Base-by-base conservation (phyloP, 768 basidiomycete species). In the Leccinum truebloodii region DNA sequence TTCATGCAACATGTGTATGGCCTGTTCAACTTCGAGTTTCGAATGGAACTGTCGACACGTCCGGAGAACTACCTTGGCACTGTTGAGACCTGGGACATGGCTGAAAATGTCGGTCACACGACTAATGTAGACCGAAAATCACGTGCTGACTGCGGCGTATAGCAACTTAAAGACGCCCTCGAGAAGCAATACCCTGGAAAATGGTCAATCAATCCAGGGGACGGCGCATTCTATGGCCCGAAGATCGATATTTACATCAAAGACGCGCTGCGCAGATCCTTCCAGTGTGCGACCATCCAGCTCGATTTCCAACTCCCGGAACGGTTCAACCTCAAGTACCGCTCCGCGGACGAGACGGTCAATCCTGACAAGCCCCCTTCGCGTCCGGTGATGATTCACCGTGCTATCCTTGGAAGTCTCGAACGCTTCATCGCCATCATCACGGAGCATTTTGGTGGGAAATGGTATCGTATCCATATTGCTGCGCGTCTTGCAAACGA, bases 141-240 rank as follows among this genome's bases (percentile, higher is more conserved):
- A 48, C 61, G 52, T 46, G 44, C 28, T 65, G 13, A 65, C 60
- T 41, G 35, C 41, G 62, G 39, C 18, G 46, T 46, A 44, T 72
- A 95, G 91, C 92, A 94, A 90, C 83, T 95, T 56, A 87, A 81
- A 55, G 79, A 82, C 65, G 89, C 93, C 2, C 85, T 99, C 55
- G 92, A 98, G 37, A 88, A 87, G 67, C 83, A 86, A 59, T 90
- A 95, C 66, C 86, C 93, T 0, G 94, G 92, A 52, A 83, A 90
- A 65, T 99, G 97, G 97, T 84, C 87, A 57, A 75, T 95, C 59
- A 97, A 97, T 75, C 92, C 92, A 9, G 96, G 95, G 50, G 97
- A 99, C 69, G 97, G 97, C 54, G 97, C 97, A 10, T 99, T 99
- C 84, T 99, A 99, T 77, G 97, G 97, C 0, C 97, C 97, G 64